These are phyloP conservation scores for Aphanomyces euteiches DNA, from an alignment of 352 stramenopile species.

Conservation along the genomic window DNA sequence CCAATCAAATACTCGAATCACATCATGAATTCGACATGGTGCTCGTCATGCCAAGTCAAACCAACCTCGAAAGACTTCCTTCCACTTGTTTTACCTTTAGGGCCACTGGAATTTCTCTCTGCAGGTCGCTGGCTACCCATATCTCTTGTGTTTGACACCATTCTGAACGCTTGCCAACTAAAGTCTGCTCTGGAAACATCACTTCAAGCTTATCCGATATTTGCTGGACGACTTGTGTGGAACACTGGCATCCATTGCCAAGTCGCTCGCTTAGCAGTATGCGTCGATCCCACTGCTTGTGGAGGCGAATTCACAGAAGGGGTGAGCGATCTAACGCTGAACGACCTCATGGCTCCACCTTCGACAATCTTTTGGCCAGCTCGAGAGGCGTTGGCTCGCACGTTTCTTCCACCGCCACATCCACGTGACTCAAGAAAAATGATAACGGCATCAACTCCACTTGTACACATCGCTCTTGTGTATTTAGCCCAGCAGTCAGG, in stretches of 20 bases:
- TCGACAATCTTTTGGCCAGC: neutral
- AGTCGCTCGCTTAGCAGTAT: neutral
- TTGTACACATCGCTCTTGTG: neutral
- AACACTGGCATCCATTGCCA: neutral
- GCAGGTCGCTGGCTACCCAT: constrained; percentile 23
- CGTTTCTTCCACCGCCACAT: neutral
- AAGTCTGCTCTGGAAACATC: neutral
- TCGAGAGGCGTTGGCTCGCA: neutral
- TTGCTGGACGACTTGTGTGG: constrained; percentile 15
- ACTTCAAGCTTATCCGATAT: constrained; percentile 1
- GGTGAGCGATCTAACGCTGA: neutral
- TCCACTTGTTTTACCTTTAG: neutral
- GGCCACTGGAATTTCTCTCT: constrained; percentile 18
- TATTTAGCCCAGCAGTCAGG: neutral
- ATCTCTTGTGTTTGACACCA: neutral
- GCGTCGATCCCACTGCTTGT: neutral
- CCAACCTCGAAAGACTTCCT: neutral
- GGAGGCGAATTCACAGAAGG: neutral
- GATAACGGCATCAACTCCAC: neutral
- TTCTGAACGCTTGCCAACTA: neutral
- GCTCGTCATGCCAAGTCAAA: neutral
- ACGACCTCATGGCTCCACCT: neutral
- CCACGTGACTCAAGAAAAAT: neutral
- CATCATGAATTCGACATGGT: neutral
- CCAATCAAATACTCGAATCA: no score